Evolutionary conservation across 192 early-diverging fungal genomes (phyloP), one percentile per base, ranked within the genome.

Genomic region (Entomortierella beljakovae): DNA sequence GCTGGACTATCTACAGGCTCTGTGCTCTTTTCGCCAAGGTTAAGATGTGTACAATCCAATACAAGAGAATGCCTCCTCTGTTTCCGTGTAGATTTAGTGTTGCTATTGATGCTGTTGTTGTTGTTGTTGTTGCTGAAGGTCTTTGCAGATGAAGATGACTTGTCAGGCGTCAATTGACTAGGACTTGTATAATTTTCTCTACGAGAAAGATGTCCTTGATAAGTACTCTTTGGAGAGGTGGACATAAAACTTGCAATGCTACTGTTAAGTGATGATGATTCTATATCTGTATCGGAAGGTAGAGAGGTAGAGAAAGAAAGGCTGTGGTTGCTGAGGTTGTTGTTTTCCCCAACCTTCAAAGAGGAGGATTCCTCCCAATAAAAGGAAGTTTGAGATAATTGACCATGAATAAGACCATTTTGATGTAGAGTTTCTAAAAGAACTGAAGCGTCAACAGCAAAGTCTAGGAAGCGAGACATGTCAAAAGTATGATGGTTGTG

Each of bases 111-210:
- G 34, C 48, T 29, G 3, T 15, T 54, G 53, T 29, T 54, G 31
- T 26, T 48, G 26, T 15, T 33, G 33, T 11, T 54, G 32, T 34
- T 42, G 48, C 43, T 57, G 22, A 6, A 64, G 31, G 3, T 55
- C 31, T 53, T 60, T 33, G 70, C 53, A 23, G 48, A n/a, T 0
- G 63, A 48, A 29, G 35, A 56, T 11, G 49, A 18, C 42, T 43
- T 62, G 33, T 71, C 69, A 5, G 57, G 61, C 6, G 60, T 49
- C 52, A 71, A n/a, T 23, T 57, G 69, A 31, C 60, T 63, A 11
- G 72, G 72, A 26, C 72, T 75, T 3, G 72, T 75, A 25, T 68
- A 52, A 43, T 75, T 75, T n/a, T 75, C 72, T 55, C 38, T 67
- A 11, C 72, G 72, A n/a, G 9, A 53, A 1, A 64, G 72, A 43